Evolutionary conservation across 1,284 basidiomycete species (phyloP).

Genomic region (Ceratobasidium papillatum): DNA sequence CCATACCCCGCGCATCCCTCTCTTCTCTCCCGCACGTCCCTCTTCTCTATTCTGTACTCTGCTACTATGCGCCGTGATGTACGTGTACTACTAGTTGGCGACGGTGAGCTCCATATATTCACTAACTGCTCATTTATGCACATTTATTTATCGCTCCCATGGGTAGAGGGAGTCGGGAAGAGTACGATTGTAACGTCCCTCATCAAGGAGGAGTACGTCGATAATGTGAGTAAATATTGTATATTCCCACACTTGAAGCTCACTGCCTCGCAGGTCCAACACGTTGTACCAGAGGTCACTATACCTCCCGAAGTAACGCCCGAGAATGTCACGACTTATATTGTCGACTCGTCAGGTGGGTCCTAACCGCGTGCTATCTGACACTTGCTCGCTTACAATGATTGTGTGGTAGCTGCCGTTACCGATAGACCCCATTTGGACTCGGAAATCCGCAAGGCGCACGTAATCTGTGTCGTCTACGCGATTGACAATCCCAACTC

Average conservation of each 20-base stretch:
- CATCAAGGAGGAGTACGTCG: constrained; percentile 93
- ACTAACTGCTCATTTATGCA: constrained; percentile 1
- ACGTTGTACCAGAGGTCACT: constrained; percentile 93
- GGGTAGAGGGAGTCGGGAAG: constrained; percentile 51
- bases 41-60: not conserved
- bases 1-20: constrained; percentile 9
- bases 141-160: not conserved
- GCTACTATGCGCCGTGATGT: constrained; percentile 44
- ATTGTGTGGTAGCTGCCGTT: constrained; percentile 64
- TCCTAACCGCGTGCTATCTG: constrained; percentile 43
- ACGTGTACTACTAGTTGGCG: constrained; percentile 45
- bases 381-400: constrained; percentile 42
- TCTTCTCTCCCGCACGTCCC: not conserved
- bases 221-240: constrained; percentile 68
- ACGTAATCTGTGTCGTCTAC: constrained; percentile 98
- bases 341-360: constrained; percentile 92
- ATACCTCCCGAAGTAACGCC: constrained; percentile 96
- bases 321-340: constrained; percentile 94
- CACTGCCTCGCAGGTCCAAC: constrained; percentile 71
- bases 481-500: constrained; percentile 94
- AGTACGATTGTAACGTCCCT: constrained; percentile 94
- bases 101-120: constrained; percentile 40
- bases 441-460: constrained; percentile 93
- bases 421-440: constrained; percentile 89
- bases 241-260: not conserved